These are phyloP conservation scores for Arctium lappa DNA, from an alignment of 129 eudicot genomes.

Conservation along the genomic window DNA sequence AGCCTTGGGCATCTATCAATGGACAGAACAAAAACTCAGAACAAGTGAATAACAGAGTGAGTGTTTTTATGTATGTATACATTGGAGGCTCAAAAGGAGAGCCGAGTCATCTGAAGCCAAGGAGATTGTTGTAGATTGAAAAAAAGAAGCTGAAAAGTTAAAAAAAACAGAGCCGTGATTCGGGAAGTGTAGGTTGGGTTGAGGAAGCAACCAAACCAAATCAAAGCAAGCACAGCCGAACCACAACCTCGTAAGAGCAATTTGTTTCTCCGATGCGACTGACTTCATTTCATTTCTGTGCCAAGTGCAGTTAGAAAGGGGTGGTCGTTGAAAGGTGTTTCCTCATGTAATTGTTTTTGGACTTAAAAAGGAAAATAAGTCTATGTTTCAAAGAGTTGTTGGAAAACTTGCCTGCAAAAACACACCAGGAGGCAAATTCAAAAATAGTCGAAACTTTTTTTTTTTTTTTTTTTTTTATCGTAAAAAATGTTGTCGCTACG, in stretches of 20 bases:
- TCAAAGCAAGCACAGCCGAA: conserved; percentile 55
- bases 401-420: neutral
- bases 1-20: conserved; percentile 46
- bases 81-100: conserved; percentile 27
- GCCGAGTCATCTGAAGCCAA: conserved; percentile 16
- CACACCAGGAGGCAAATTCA: neutral
- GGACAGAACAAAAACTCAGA: conserved; percentile 29
- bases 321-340: neutral
- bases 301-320: conserved; percentile 52
- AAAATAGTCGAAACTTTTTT: no score
- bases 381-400: neutral
- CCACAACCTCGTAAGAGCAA: conserved; percentile 2
- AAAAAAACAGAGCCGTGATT: conserved; percentile 35
- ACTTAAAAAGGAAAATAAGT: neutral
- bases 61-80: conserved; percentile 13
- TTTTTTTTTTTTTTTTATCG: no score
- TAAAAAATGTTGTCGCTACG: no score
- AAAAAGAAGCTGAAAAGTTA: neutral
- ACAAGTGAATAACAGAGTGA: conserved; percentile 19
- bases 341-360: conserved; percentile 9
- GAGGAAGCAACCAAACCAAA: conserved; percentile 35
- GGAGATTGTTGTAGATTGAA: conserved; percentile 35
- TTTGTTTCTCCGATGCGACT: conserved; percentile 21
- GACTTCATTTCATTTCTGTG: conserved; percentile 24
- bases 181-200: conserved; percentile 73